Conservation (phyloP, 352 stramenopile genomes). For the Phytophthora chlamydospora region DNA sequence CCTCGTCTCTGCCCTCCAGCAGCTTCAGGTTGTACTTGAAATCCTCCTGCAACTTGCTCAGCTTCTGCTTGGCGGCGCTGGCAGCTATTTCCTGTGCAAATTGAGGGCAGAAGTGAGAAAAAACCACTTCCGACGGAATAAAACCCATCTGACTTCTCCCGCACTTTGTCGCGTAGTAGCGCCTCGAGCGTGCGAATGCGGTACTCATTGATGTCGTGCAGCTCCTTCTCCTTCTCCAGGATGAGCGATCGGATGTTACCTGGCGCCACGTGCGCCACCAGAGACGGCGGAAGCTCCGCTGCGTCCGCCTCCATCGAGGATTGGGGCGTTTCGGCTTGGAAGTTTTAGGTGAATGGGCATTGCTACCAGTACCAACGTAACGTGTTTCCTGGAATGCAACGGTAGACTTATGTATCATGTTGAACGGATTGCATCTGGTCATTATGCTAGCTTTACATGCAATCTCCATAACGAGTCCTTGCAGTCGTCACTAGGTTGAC, state of each 20-base stretch:
- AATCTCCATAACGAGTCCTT: no score
- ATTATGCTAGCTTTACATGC: no score
- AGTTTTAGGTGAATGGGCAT: no score
- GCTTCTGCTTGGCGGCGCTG: conserved; percentile 69
- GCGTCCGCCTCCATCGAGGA: conserved; percentile 6
- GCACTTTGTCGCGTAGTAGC: conserved; percentile 78
- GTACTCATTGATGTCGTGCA: conserved; percentile 94
- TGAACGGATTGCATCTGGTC: no score
- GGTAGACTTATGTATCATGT: no score
- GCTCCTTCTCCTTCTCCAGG: conserved; percentile 90
- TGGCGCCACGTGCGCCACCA: conserved; percentile 43
- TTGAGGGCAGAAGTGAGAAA: not conserved
- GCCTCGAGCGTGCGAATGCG: conserved; percentile 82
- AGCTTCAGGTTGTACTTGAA: conserved; percentile 95
- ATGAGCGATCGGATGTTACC: conserved; percentile 88
- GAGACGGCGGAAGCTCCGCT: conserved; percentile 13
- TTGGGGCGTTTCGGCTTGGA: no score
- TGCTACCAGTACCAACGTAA: no score
- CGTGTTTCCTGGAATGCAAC: no score
- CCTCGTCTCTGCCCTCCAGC: conserved; percentile 90
- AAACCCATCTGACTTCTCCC: not conserved
- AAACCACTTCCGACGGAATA: not conserved
- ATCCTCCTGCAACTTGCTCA: conserved; percentile 90
- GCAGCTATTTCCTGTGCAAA: conserved; percentile 44
- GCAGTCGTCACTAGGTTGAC: no score